phyloP scores from a whole-genome alignment of 163 green algal genomes.

The Scenedesmus sp. region DNA sequence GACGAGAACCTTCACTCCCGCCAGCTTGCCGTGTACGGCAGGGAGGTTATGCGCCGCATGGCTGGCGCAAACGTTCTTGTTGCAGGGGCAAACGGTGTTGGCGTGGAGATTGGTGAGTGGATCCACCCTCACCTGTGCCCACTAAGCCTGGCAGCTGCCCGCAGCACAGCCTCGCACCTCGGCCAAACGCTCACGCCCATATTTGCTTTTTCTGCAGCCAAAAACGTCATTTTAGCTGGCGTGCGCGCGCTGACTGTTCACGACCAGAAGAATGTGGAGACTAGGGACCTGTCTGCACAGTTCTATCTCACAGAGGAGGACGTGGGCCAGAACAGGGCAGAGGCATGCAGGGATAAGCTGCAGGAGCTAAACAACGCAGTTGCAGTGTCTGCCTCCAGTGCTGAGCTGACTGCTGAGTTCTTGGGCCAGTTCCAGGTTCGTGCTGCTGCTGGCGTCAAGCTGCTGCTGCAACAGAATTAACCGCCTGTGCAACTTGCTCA shows the following conservation, averaged over 20 bases:
- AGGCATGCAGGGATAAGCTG: slow-evolving; percentile 91
- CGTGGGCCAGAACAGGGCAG: slow-evolving; percentile 91
- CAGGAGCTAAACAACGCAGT: slow-evolving; percentile 98
- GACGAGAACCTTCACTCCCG: slow-evolving; percentile 97
- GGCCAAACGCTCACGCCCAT: background rate
- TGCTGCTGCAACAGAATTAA: slow-evolving; percentile 1
- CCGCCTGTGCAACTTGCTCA: background rate
- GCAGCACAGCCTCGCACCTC: background rate
- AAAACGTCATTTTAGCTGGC: slow-evolving; percentile 98
- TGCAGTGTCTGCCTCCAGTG: slow-evolving; percentile 70
- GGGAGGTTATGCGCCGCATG: slow-evolving; percentile 95
- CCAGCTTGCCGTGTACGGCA: slow-evolving; percentile 98
- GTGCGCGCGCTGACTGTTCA: slow-evolving; percentile 94
- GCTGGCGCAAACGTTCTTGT: slow-evolving; percentile 90
- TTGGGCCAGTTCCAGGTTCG: slow-evolving; percentile 87
- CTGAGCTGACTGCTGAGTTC: slow-evolving; percentile 76
- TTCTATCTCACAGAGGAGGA: slow-evolving; percentile 97
- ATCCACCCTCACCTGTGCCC: background rate
- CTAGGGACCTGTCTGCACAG: slow-evolving; percentile 90
- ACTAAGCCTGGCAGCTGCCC: background rate
- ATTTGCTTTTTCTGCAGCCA: slow-evolving; percentile 81
- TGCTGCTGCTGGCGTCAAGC: background rate
- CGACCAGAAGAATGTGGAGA: slow-evolving; percentile 75
- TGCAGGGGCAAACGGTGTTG: slow-evolving; percentile 85
- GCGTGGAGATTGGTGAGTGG: slow-evolving; percentile 86